Base-by-base conservation (phyloP, 1,284 basidiomycete species). In the Ganoderma sinense region DNA sequence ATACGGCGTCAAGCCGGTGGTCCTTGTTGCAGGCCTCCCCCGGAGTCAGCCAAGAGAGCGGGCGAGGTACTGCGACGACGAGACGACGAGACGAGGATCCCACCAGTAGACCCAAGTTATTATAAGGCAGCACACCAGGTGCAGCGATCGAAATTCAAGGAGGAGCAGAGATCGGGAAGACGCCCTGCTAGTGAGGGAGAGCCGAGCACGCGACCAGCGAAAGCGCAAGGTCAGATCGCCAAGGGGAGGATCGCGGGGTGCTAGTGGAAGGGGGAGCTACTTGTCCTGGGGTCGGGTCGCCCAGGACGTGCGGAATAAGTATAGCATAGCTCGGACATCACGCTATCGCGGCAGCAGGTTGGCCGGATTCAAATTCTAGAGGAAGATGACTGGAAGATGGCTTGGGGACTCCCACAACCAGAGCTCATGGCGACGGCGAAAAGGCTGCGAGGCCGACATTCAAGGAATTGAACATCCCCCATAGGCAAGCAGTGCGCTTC, bases 1-100 rank as follows among this genome's bases (percentile, higher is more conserved):
- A 51, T 53, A 36, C 16, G 26, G 48, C 33, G 48, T 64, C 62
- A 53, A 45, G 33, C 62, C 62, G 39, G 48, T 64, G 53, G 40
- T 40, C 63, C 53, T 40, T n/a, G 56, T 36, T 33, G 62, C 62
- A 55, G 51, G 33, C 39, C 20, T 39, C 62, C 26, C 36, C n/a
- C n/a, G 4, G 26, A 51, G 43, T n/a, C 26, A 20, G 43, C 1
- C 4, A 7, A 45, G 43, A 3, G 36, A 36, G 51, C 11, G 29
- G 62, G 26, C 41, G 23, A 40, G 48, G 36, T 36, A 55, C 18
- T 36, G 56, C 56, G 11, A 59, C 33, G 36, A 36, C 7, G 33
- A 63, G 26, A 41, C 40, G 13, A 41, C 11, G 6, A 45, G 36
- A 55, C 62, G 6, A 36, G 43, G 16, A 43, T 16, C 18, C 51